Evolutionary conservation across 225 moss, liverwort and hornwort genomes (phyloP).

Genomic region (Neckera pumila): DNA sequence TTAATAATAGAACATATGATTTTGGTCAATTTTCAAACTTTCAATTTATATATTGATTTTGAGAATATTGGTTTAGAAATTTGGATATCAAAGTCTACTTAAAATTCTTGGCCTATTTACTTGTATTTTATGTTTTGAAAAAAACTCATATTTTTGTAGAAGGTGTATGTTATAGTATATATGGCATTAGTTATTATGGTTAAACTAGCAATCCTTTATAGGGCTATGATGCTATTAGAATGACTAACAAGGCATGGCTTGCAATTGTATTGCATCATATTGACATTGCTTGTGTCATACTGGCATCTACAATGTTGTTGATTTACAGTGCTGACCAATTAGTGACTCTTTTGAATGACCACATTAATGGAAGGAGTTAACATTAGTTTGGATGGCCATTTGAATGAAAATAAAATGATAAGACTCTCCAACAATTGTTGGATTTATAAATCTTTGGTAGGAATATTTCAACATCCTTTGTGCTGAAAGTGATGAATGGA

Average conservation of each 20-base stretch:
- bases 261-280: neutral
- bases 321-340: neutral
- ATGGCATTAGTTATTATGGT: neutral
- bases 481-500: accelerated
- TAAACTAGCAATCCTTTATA: neutral
- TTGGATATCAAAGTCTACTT: neutral
- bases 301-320: neutral
- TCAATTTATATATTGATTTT: neutral
- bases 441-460: accelerated
- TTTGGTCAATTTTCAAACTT: neutral
- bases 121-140: neutral
- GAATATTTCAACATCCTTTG: neutral
- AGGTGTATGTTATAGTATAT: neutral
- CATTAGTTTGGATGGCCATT: neutral
- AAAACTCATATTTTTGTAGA: too few relatives aligned
- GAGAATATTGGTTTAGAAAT: too few relatives aligned
- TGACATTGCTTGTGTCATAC: neutral
- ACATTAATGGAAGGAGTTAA: neutral
- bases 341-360: neutral
- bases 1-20: neutral
- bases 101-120: neutral
- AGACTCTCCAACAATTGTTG: accelerated
- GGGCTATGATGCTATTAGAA: accelerated
- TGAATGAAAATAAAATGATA: neutral
- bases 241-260: accelerated